Conservation (phyloP, 306 rosid species). For the Castanospermum australe region DNA sequence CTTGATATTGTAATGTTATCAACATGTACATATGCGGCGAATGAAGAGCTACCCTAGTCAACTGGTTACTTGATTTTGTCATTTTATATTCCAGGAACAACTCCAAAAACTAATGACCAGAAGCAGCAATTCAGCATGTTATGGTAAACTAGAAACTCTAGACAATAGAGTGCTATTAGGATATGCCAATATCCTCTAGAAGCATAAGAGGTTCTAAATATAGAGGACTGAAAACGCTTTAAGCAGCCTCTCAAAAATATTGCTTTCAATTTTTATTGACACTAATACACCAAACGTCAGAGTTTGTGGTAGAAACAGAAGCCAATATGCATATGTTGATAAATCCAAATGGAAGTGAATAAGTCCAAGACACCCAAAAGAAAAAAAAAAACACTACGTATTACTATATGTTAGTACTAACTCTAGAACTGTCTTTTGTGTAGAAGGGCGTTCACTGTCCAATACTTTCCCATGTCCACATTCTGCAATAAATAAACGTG, state of each 20-base stretch:
- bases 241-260: background rate
- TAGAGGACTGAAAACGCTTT: background rate
- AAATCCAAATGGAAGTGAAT: background rate
- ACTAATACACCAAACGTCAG: background rate
- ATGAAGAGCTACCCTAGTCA: too few species aligned
- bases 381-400: background rate
- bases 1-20: too few species aligned
- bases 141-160: background rate
- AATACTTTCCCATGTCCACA: conserved; percentile 13
- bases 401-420: background rate
- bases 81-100: too few species aligned
- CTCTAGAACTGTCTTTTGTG: background rate
- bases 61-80: too few species aligned
- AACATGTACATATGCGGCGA: too few species aligned
- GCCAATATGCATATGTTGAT: background rate
- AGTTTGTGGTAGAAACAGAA: background rate
- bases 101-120: too few species aligned
- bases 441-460: background rate
- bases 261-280: background rate
- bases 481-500: background rate
- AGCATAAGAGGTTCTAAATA: background rate
- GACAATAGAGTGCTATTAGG: background rate
- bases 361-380: background rate
- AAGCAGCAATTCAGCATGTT: too few species aligned
- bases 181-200: background rate